Conservation (phyloP, 2,329 filamentous ascomycete species). For the Scedosporium boydii region DNA sequence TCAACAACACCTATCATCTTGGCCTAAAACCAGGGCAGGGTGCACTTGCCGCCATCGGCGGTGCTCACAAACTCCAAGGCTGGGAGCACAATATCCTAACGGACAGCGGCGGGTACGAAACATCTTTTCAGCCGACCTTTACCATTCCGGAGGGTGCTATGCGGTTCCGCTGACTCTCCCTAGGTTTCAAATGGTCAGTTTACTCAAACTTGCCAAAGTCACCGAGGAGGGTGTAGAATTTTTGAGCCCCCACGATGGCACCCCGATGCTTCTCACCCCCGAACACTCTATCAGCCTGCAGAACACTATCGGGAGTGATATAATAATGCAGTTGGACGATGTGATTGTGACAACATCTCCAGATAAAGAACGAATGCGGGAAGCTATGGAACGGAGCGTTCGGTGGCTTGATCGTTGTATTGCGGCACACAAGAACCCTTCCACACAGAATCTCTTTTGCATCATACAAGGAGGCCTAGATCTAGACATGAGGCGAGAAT, state of each 20-base stretch:
- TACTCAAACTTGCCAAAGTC: slow-evolving; percentile 84
- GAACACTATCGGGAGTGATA: slow-evolving; percentile 95
- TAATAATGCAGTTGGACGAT: slow-evolving; percentile 99
- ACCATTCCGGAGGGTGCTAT: neutral
- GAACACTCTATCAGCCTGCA: slow-evolving; percentile 95
- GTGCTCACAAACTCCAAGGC: slow-evolving; percentile 87
- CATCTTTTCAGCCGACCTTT: slow-evolving; percentile 15
- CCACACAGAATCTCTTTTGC: slow-evolving; percentile 88
- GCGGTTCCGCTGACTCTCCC: neutral
- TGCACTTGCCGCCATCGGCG: slow-evolving; percentile 76
- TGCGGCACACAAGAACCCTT: slow-evolving; percentile 73
- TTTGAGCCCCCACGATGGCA: slow-evolving; percentile 89
- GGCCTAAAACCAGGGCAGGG: slow-evolving; percentile 91
- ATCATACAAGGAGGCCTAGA: slow-evolving; percentile 97
- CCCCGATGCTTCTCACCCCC: slow-evolving; percentile 91
- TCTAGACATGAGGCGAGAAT: slow-evolving; percentile 73
- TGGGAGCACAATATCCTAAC: slow-evolving; percentile 96
- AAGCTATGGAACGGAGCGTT: slow-evolving; percentile 90
- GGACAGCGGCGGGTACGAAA: slow-evolving; percentile 56
- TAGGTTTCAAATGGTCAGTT: slow-evolving; percentile 97
- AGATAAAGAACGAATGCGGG: slow-evolving; percentile 75
- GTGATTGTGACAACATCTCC: slow-evolving; percentile 94
- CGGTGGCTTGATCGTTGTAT: slow-evolving; percentile 96
- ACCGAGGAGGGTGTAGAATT: slow-evolving; percentile 95
- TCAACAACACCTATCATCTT: slow-evolving; percentile 98